Evolutionary conservation across 2,329 filamentous ascomycete genomes (phyloP), one percentile per base, ranked within the genome.

Genomic region (Verticillium nonalfalfae): DNA sequence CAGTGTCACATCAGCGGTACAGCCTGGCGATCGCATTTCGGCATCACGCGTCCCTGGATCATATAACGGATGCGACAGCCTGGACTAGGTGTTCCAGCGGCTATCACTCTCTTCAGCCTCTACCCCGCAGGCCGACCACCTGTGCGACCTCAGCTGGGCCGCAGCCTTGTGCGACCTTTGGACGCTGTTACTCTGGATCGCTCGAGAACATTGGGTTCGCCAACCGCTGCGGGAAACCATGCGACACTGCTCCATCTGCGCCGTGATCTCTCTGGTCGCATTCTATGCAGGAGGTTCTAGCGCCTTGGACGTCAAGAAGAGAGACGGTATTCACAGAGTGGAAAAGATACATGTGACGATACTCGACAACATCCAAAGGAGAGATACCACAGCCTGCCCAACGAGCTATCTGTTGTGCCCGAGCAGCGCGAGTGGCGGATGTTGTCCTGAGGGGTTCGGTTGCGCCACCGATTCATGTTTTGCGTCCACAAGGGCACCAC

Each of bases 381-480:
- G 69, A 56, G 67, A 68, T 18, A 64, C 63, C 4, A 62, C 63
- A 31, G 61, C 61, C 26, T 74, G 72, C 56, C 64, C 66, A 10
- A 40, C 66, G 6, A 68, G 67, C 38, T 62, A 71, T 26, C 68
- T 67, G 18, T 64, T 72, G 13, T 81, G 79, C 57, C 70, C 78
- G 5, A 66, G 70, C 3, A 74, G 74, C 10, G 60, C 79, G n/a
- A 68, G 70, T 21, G 80, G 81, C 38, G 78, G 76, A 38, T 83
- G 81, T 61, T 83, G 81, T 62, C 80, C 81, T 1, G 68, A 75
- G 4, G 69, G 74, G 45, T 85, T 82, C 66, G 71, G 72, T 4
- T 85, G 83, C 68, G 80, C 72, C 2, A 73, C 72, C 55, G 72
- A 78, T 38, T 79, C 78, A 39, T 84, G 81, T 62, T 77, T 76